A percentile compares a stretch with the other conserved stretches of the same genome.
Conservation (phyloP, 495 filamentous ascomycete genomes). For the Xylaria bambusicola region DNA sequence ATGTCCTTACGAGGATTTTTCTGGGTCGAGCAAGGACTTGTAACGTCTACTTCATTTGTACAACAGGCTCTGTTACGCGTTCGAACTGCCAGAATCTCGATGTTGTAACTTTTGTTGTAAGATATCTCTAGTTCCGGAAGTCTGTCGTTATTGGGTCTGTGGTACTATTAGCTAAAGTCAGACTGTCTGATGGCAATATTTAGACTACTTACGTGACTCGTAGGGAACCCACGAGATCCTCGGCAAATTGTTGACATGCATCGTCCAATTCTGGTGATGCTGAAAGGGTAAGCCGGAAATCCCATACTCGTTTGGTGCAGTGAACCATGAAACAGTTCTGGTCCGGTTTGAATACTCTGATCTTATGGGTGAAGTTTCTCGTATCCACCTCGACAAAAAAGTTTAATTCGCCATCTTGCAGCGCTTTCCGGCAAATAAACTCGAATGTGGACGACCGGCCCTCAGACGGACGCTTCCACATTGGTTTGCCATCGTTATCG, state of each 20-base stretch:
- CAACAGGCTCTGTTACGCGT: slow-evolving; percentile 34
- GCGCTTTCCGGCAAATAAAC: slow-evolving; percentile 43
- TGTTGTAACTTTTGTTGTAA: slow-evolving; percentile 16
- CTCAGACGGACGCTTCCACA: slow-evolving; percentile 6
- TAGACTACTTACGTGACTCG: slow-evolving; percentile 32
- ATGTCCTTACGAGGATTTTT: background rate
- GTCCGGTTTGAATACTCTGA: slow-evolving; percentile 23
- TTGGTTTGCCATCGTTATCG: slow-evolving; percentile 16
- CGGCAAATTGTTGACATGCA: slow-evolving; percentile 33
- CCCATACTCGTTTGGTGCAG: slow-evolving; percentile 44
- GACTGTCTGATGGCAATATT: background rate
- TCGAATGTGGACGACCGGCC: slow-evolving; percentile 49
- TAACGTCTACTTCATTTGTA: slow-evolving; percentile 11
- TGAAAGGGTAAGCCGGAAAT: slow-evolving; percentile 38
- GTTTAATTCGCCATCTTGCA: slow-evolving; percentile 17
- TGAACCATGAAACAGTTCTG: slow-evolving; percentile 41
- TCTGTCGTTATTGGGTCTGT: slow-evolving; percentile 18
- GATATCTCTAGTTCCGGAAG: slow-evolving; percentile 29
- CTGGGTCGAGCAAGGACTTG: slow-evolving; percentile 14
- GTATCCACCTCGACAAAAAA: slow-evolving; percentile 56
- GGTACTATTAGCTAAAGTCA: slow-evolving; percentile 5
- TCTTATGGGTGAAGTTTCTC: slow-evolving; percentile 26
- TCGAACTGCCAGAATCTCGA: slow-evolving; percentile 32
- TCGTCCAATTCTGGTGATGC: slow-evolving; percentile 25
- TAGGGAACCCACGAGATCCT: slow-evolving; percentile 35